phyloP scores from a whole-genome alignment of 768 basidiomycete species.

The Naematelia aurantialba region DNA sequence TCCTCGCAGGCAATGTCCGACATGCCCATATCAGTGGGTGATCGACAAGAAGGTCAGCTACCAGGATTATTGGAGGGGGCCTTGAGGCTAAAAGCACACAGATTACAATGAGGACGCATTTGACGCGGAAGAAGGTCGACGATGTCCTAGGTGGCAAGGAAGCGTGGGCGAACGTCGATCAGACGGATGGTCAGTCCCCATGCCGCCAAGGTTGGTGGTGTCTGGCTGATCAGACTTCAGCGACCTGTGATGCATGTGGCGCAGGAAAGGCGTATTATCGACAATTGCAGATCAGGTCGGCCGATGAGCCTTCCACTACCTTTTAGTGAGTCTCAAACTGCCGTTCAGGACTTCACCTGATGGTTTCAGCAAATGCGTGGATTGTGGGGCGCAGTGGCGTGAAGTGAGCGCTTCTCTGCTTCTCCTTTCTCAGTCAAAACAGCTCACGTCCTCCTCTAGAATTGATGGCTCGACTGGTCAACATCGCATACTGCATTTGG shows the following conservation, averaged over 20 bases:
- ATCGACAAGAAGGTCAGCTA: conserved; percentile 72
- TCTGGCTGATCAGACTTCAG: conserved; percentile 53
- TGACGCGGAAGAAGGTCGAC: conserved; percentile 87
- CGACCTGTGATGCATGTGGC: conserved; percentile 74
- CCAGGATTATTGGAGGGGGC: too few species aligned
- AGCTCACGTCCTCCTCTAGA: neutral
- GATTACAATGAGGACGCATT: conserved; percentile 85
- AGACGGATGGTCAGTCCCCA: conserved; percentile 65
- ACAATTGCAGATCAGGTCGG: conserved; percentile 84
- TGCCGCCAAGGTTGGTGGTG: too few species aligned
- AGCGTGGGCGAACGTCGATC: conserved; percentile 89
- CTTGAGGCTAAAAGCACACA: too few species aligned
- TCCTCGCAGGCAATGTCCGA: conserved; percentile 59
- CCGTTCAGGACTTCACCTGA: neutral
- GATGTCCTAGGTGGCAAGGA: conserved; percentile 94
- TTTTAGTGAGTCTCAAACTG: conserved; percentile 47
- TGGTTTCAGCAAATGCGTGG: conserved; percentile 43
- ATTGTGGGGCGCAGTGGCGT: conserved; percentile 48
- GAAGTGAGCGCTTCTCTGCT: conserved; percentile 45
- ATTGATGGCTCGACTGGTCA: conserved; percentile 1
- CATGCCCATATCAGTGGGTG: conserved; percentile 94
- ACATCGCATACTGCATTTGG: too few species aligned
- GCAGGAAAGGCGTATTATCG: conserved; percentile 83
- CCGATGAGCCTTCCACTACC: conserved; percentile 52
- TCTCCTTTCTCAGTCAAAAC: neutral